Conservation (phyloP, 345 rosid genomes). For the Hypericum androsaemum region DNA sequence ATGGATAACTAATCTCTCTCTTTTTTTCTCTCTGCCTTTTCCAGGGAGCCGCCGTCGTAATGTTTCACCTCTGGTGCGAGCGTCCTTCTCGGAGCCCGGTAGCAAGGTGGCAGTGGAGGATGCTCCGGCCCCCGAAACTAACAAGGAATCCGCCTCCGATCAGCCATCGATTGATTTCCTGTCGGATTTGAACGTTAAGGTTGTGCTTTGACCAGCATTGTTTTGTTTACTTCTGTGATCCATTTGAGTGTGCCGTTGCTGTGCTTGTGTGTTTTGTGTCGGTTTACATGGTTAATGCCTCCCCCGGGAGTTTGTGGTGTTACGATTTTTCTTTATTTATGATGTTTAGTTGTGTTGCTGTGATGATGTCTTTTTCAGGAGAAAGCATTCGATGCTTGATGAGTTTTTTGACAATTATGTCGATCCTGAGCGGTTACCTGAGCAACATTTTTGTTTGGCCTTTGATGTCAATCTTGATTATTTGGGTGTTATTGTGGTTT, state of each 20-base stretch:
- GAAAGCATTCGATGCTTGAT: conserved; percentile 18
- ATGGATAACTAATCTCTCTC: not conserved
- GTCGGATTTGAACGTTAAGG: conserved; percentile 49
- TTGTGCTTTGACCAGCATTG: conserved; percentile 11
- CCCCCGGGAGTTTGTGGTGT: too few relatives aligned
- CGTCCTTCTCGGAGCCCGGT: conserved; percentile 36
- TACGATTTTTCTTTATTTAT: not conserved
- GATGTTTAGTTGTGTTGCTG: conserved; percentile 22
- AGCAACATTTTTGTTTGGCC: conserved; percentile 17
- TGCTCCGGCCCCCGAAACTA: conserved; percentile 21
- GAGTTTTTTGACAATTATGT: conserved; percentile 33
- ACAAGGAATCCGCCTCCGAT: conserved; percentile 25
- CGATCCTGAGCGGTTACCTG: conserved; percentile 59
- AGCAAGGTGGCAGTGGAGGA: conserved; percentile 22
- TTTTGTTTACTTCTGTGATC: not conserved
- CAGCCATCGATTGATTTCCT: conserved; percentile 34
- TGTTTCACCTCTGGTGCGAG: conserved; percentile 23
- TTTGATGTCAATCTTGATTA: not conserved
- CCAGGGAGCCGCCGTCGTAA: conserved; percentile 22
- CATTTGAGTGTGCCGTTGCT: not conserved
- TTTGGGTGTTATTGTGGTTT: not conserved
- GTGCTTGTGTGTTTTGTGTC: not conserved
- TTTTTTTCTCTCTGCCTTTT: not conserved
- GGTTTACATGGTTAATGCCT: too few relatives aligned
- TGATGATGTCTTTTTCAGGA: conserved; percentile 22